Conservation (phyloP, 176 grass and related monocot species). For the Paspalum notatum region DNA sequence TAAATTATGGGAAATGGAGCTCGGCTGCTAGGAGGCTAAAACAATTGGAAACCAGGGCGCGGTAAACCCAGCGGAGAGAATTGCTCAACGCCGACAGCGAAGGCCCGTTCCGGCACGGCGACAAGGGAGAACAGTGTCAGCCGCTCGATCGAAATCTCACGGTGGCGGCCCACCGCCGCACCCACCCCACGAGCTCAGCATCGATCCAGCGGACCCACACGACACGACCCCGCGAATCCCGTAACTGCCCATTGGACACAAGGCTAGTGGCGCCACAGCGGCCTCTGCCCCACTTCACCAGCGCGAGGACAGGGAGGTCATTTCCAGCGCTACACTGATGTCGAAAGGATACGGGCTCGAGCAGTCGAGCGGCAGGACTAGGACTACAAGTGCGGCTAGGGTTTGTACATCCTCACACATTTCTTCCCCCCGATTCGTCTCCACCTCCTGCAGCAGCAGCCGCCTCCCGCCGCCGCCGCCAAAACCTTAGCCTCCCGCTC, state of each 20-base stretch:
- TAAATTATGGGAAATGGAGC: too few relatives aligned
- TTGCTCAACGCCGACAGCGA: conserved; percentile 16
- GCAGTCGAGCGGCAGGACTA: neutral
- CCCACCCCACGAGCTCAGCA: neutral
- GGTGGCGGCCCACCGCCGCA: neutral
- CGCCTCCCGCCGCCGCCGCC: conserved; percentile 36
- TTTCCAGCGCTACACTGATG: neutral
- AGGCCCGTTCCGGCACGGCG: neutral
- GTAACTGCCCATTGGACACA: conserved; percentile 24
- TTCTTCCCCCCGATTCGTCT: conserved; percentile 1
- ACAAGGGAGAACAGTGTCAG: neutral
- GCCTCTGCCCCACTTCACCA: neutral
- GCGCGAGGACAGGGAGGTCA: conserved; percentile 1
- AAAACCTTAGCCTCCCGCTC: conserved; percentile 4
- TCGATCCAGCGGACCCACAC: neutral
- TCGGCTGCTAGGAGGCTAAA: too few relatives aligned
- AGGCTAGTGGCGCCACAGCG: neutral
- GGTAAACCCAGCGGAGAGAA: neutral
- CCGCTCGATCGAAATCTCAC: conserved; percentile 8
- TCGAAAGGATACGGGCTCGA: conserved; percentile 43
- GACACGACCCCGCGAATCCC: neutral
- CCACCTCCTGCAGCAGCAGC: neutral
- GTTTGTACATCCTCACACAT: conserved; percentile 50
- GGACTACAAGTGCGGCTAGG: conserved; percentile 64
- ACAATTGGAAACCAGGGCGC: too few relatives aligned